A percentile compares a stretch with the other conserved stretches of the same genome.
Evolutionary conservation across 208 protist species (phyloP).

Genomic region (Acanthamoeba sp.): DNA sequence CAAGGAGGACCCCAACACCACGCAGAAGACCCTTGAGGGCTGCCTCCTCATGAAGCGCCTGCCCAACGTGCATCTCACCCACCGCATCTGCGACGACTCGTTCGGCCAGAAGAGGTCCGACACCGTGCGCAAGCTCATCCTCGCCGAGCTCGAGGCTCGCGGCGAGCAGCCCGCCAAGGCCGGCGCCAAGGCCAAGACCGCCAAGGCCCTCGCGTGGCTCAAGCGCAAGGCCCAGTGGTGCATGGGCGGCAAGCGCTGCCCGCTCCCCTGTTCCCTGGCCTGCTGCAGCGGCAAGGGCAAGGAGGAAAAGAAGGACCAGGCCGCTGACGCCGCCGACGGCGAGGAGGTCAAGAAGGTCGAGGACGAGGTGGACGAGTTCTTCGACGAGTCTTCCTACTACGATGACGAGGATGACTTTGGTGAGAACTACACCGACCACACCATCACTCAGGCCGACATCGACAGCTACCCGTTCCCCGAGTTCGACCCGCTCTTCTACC

Average conservation of each 20-base stretch:
- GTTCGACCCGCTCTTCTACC: slow-evolving; percentile 62
- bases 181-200: not conserved
- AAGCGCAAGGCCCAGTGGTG: slow-evolving; percentile 59
- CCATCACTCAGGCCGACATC: slow-evolving; percentile 50
- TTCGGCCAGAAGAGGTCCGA: slow-evolving; percentile 43
- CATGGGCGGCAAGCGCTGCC: slow-evolving; percentile 53
- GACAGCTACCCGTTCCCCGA: slow-evolving; percentile 60
- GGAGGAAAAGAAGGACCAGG: not conserved
- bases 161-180: slow-evolving; percentile 18
- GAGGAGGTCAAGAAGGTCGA: not conserved
- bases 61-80: slow-evolving; percentile 45
- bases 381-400: slow-evolving; percentile 2
- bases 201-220: slow-evolving; percentile 34
- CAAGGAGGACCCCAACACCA: slow-evolving; percentile 72
- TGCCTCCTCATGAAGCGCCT: slow-evolving; percentile 52
- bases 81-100: slow-evolving; percentile 68
- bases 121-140: slow-evolving; percentile 16
- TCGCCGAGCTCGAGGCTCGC: slow-evolving; percentile 31
- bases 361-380: not conserved
- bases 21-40: slow-evolving; percentile 64
- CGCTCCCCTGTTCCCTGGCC: not conserved
- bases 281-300: slow-evolving; percentile 46
- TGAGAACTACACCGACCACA: slow-evolving; percentile 27
- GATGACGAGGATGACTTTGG: slow-evolving; percentile 51
- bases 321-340: not conserved